Evolutionary conservation across 2,329 filamentous ascomycete species (phyloP), one percentile per base, ranked within the genome.

Genomic region (Xylariaceae sp.): DNA sequence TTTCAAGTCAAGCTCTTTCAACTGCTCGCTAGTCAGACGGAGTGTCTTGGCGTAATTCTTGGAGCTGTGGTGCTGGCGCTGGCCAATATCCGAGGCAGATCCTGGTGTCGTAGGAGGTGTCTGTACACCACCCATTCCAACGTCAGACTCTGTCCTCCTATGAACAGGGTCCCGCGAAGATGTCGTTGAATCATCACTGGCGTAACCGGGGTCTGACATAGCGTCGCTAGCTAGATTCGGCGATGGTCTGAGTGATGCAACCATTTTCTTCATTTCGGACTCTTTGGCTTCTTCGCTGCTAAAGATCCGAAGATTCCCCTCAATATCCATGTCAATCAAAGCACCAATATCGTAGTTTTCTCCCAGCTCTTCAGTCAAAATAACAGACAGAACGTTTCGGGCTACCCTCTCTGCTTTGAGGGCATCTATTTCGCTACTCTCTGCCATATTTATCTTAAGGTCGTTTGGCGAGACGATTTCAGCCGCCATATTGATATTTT

Each of bases 231-330:
- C 78, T 16, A 79, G 68, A 29, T 81, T 71, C 12, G 66, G 63
- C 13, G 67, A 62, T 9, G 67, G 63, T 15, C 69, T 66, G 36
- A 77, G 59, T 9, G 72, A 68, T 7, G 71, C 67, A 42, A 78
- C 74, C 46, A 75, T 76, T 53, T 69, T 76, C 61, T 85, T 83
- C 69, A 84, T 84, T 24, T 91, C 91, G 6, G 87, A 85, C 55
- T 93, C 85, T 60, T 96, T 97, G 18, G 93, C 89, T 59, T 95
- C 90, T 63, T 97, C 90, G 55, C 90, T 97, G 66, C 89, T 93
- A 68, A 98, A 98, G 52, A 98, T 97, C 91, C 93, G 97, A n/a
- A 98, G 74, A 56, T 98, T 98, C 6, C 93, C 93, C 45, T 93
- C 82, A 58, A 95, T 89, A 59, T 98, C 93, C 34, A 93, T 91